phyloP scores from a whole-genome alignment of 345 rosid species.

The Moricandia arvensis region DNA sequence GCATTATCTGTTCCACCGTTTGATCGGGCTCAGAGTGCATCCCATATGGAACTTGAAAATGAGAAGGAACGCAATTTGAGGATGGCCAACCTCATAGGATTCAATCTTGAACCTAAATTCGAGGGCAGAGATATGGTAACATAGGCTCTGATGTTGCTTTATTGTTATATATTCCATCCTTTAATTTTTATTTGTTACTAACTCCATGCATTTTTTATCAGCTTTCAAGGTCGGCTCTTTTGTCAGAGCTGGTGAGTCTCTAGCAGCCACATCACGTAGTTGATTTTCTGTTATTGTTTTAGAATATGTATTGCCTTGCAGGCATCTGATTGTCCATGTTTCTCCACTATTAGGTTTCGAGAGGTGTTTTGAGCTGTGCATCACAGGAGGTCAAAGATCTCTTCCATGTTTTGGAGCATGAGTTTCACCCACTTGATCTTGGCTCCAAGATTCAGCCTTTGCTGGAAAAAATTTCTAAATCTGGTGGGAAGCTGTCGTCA shows the following conservation, averaged over 20 bases:
- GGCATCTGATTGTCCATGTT: constrained; percentile 14
- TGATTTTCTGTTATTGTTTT: constrained; percentile 18
- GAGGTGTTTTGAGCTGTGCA: constrained; percentile 91
- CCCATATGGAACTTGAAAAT: constrained; percentile 86
- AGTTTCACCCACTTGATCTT: constrained; percentile 82
- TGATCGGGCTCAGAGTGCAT: constrained; percentile 59
- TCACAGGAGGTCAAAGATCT: constrained; percentile 96
- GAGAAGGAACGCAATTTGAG: constrained; percentile 89
- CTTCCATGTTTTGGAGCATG: constrained; percentile 84
- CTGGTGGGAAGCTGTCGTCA: constrained; percentile 87
- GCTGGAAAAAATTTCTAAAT: constrained; percentile 69
- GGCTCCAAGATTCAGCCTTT: constrained; percentile 76
- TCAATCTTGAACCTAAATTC: constrained; percentile 77
- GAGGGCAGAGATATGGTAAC: constrained; percentile 92
- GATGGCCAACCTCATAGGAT: constrained; percentile 94
- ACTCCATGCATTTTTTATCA: constrained; percentile 36
- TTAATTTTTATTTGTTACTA: constrained; percentile 16
- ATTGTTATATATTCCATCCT: neutral
- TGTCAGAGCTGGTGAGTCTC: constrained; percentile 80
- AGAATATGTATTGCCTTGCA: neutral
- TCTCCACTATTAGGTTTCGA: constrained; percentile 54
- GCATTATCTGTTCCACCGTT: constrained; percentile 82
- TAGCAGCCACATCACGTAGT: constrained; percentile 6
- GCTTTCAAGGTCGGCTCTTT: constrained; percentile 86
- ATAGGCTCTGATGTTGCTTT: constrained; percentile 7